Evolutionary conservation across 305 asterid species (phyloP).

Genomic region (Fraxinus paxiana): DNA sequence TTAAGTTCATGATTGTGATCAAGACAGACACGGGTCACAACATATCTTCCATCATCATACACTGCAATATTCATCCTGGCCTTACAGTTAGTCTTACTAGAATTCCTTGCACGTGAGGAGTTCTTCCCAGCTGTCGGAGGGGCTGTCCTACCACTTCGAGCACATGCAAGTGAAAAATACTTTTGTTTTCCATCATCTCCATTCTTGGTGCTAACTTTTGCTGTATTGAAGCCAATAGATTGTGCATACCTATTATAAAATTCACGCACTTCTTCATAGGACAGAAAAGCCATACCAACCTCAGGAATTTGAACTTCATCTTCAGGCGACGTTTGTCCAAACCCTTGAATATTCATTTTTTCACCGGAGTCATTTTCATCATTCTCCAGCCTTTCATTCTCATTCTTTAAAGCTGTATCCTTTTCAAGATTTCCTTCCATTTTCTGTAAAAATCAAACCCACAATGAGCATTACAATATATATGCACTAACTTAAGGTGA

Average conservation of each 20-base stretch:
- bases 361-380: not conserved
- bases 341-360: not conserved
- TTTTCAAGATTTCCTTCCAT: not conserved
- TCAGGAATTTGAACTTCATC: not conserved
- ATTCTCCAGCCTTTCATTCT: not conserved
- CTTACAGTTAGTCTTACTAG: slow-evolving; percentile 3
- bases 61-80: slow-evolving; percentile 12
- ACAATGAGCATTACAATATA: not conserved
- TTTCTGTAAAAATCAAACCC: not conserved
- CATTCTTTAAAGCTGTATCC: not conserved
- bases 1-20: slow-evolving; percentile 11
- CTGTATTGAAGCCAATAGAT: not conserved
- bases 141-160: not conserved
- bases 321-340: not conserved
- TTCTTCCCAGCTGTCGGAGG: not conserved
- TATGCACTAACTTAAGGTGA: not conserved
- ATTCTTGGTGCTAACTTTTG: not conserved
- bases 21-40: slow-evolving; percentile 4
- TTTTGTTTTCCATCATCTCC: not conserved
- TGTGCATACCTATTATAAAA: not conserved
- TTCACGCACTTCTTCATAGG: not conserved
- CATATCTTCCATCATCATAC: not conserved
- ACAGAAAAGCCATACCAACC: not conserved
- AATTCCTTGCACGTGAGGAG: not conserved
- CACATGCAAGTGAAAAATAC: not conserved